A percentile compares a stretch with the other conserved stretches of the same genome.
phyloP scores from a whole-genome alignment of 1,284 basidiomycete species.

The Golubevia pallescens region DNA sequence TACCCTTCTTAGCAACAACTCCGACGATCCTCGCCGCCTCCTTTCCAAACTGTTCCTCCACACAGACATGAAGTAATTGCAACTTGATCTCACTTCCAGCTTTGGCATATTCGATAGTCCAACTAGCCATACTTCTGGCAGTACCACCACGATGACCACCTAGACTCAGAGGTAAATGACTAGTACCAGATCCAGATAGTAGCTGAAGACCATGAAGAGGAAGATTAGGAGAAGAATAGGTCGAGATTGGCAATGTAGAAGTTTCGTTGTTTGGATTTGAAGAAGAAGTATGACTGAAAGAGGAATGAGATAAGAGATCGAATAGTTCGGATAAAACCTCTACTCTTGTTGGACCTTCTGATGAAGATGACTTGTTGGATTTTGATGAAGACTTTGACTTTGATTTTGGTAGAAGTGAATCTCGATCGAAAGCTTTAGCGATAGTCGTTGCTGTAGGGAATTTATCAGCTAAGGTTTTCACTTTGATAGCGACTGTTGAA shows the following conservation, averaged over 20 bases:
- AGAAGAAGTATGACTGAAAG: not conserved
- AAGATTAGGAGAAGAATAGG: conserved; percentile 1
- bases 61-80: not conserved
- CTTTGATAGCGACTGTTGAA: not conserved
- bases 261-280: not conserved
- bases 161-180: not conserved
- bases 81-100: conserved; percentile 1
- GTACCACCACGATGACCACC: not conserved
- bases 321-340: not conserved
- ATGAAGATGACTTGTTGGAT: not conserved
- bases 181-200: not conserved
- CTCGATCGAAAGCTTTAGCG: not conserved
- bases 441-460: not conserved
- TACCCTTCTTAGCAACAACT: not conserved
- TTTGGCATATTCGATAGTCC: conserved; percentile 1
- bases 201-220: not conserved
- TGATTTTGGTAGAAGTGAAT: not conserved
- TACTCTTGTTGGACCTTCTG: not conserved
- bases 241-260: conserved; percentile 1
- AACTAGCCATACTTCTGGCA: conserved; percentile 1
- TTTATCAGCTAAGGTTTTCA: not conserved
- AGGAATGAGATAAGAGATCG: not conserved
- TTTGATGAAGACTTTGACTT: not conserved
- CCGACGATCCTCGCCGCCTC: not conserved
- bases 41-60: conserved; percentile 5